Evolutionary conservation across 148 eudicot species (phyloP).

Genomic region (Agrostemma githago): DNA sequence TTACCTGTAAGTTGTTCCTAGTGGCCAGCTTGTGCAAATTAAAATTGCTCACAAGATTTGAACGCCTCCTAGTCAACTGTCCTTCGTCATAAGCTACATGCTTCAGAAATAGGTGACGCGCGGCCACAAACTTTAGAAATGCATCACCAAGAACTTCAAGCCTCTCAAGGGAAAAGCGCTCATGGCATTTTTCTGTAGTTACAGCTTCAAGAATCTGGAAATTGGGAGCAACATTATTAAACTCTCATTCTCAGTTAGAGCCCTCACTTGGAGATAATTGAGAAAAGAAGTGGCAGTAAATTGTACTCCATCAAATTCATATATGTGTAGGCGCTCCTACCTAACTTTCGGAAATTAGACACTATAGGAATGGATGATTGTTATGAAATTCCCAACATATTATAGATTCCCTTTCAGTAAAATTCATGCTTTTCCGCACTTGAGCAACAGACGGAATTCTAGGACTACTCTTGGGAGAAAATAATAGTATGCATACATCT

Average conservation of each 20-base stretch:
- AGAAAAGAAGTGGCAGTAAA: background rate
- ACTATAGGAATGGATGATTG: background rate
- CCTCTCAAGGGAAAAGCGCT: slow-evolving; percentile 86
- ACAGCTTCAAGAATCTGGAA: slow-evolving; percentile 90
- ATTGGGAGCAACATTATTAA: slow-evolving; percentile 10
- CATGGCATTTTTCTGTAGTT: slow-evolving; percentile 82
- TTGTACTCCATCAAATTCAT: background rate
- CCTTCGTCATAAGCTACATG: slow-evolving; percentile 81
- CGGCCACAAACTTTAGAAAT: slow-evolving; percentile 92
- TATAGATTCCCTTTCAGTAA: background rate
- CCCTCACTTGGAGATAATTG: background rate
- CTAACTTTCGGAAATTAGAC: background rate
- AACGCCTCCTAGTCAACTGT: slow-evolving; percentile 84
- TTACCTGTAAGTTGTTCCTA: slow-evolving; percentile 63
- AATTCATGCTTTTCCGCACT: background rate
- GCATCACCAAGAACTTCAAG: slow-evolving; percentile 98
- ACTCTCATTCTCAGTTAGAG: background rate
- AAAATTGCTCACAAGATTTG: slow-evolving; percentile 67
- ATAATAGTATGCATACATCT: background rate
- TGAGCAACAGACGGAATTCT: background rate
- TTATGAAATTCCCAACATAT: background rate
- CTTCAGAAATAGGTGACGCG: slow-evolving; percentile 74
- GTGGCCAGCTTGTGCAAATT: slow-evolving; percentile 69
- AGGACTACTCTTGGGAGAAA: background rate
- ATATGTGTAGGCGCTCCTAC: background rate